phyloP scores from a whole-genome alignment of 345 rosid genomes.

The Gossypium arboreum region DNA sequence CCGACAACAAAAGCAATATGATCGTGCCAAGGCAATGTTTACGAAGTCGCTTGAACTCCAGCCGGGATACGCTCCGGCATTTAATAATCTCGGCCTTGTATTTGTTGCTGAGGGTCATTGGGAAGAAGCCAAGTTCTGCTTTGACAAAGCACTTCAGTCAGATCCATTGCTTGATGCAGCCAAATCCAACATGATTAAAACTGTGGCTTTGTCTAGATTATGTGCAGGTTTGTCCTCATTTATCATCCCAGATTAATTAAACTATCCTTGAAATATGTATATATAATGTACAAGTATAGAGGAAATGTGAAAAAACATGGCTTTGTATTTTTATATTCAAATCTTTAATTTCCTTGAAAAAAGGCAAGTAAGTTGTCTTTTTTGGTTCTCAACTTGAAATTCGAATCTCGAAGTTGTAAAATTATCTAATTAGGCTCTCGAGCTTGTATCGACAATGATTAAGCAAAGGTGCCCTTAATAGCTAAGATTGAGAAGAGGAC shows the following conservation, averaged over 20 bases:
- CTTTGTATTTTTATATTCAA: neutral
- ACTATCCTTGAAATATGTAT: neutral
- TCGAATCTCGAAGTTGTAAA: too few species aligned
- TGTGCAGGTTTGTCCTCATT: slow-evolving; percentile 32
- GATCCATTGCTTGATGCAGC: slow-evolving; percentile 93
- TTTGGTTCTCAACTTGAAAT: too few species aligned
- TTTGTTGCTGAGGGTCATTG: slow-evolving; percentile 76
- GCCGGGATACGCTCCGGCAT: slow-evolving; percentile 94
- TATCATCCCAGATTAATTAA: slow-evolving; percentile 20
- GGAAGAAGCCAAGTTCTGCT: slow-evolving; percentile 92
- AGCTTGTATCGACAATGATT: too few species aligned
- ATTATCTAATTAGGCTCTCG: too few species aligned
- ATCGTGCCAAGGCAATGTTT: slow-evolving; percentile 87
- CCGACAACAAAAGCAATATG: slow-evolving; percentile 67
- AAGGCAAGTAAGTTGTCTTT: neutral
- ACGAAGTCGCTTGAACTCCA: slow-evolving; percentile 74
- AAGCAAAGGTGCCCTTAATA: too few species aligned
- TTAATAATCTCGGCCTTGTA: slow-evolving; percentile 90
- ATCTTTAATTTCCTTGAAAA: neutral
- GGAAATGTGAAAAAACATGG: neutral
- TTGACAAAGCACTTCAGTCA: slow-evolving; percentile 59
- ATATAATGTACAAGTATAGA: neutral
- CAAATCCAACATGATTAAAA: slow-evolving; percentile 71
- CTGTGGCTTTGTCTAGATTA: slow-evolving; percentile 37
- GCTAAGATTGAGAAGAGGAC: too few species aligned